Evolutionary conservation across 106 monocot genomes (phyloP).

Genomic region (Amphibolis antarctica): DNA sequence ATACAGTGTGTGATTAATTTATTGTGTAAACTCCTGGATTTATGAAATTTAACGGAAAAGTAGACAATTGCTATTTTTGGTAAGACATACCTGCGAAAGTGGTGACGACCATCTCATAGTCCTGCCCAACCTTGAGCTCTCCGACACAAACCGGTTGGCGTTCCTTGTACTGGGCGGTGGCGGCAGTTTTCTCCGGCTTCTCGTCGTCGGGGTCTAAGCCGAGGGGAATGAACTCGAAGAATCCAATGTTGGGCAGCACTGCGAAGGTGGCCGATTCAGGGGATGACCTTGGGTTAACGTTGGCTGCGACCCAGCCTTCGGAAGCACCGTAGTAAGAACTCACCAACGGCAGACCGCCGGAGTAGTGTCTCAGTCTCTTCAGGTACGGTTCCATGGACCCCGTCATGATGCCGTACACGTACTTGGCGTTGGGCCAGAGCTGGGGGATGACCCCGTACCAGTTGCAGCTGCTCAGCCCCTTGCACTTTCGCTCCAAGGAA

Average conservation of each 20-base stretch:
- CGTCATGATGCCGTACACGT: constrained; percentile 77
- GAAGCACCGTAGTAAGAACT: constrained; percentile 79
- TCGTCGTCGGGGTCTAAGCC: constrained; percentile 12
- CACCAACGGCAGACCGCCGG: constrained; percentile 57
- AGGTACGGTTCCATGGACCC: constrained; percentile 86
- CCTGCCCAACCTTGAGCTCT: constrained; percentile 55
- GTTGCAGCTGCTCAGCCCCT: constrained; percentile 49
- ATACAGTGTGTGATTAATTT: too few species aligned
- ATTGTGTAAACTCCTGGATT: too few species aligned
- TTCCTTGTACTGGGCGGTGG: constrained; percentile 32
- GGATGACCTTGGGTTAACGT: constrained; percentile 41
- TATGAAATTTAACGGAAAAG: too few species aligned
- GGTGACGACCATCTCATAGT: constrained; percentile 65
- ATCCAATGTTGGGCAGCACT: constrained; percentile 68
- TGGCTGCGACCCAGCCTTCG: constrained; percentile 71
- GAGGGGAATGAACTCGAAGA: constrained; percentile 80
- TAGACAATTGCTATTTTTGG: too few species aligned
- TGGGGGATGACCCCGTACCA: constrained; percentile 74
- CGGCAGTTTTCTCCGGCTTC: constrained; percentile 13
- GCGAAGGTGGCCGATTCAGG: constrained; percentile 54
- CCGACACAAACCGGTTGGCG: constrained; percentile 54
- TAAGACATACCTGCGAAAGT: constrained; percentile 43
- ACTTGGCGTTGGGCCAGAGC: constrained; percentile 82
- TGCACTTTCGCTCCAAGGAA: constrained; percentile 40
- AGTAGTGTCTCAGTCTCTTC: constrained; percentile 75